Conservation (phyloP, 164 flowering plant genomes). For the Echeveria elegans region DNA sequence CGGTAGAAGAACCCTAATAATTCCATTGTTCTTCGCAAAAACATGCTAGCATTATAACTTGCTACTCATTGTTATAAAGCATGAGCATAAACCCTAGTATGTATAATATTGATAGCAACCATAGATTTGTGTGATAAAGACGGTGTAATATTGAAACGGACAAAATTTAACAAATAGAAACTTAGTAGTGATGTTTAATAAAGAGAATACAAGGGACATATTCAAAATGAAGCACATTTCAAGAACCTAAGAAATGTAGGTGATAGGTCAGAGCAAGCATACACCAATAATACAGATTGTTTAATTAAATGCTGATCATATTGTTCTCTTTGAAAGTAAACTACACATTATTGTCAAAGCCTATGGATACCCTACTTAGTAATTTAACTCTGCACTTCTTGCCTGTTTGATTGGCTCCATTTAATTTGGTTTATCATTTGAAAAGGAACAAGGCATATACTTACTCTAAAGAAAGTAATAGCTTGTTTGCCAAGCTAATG, state of each 20-base stretch:
- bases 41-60: too few relatives aligned
- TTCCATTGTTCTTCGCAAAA: too few relatives aligned
- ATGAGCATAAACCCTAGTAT: too few relatives aligned
- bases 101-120: too few relatives aligned
- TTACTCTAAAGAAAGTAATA: conserved; percentile 46
- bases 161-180: background rate
- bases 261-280: background rate
- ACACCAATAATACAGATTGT: background rate
- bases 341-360: background rate
- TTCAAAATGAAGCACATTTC: background rate
- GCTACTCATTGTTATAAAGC: too few relatives aligned
- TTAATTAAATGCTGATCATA: background rate
- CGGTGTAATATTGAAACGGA: background rate
- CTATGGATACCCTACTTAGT: background rate
- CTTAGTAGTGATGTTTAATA: background rate
- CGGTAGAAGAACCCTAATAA: too few relatives aligned
- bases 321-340: background rate
- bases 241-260: background rate
- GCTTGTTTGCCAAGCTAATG: conserved; percentile 42
- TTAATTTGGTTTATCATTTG: background rate
- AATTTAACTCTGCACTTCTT: background rate
- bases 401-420: background rate
- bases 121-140: too few relatives aligned
- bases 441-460: conserved; percentile 41
- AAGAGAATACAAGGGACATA: background rate